Evolutionary conservation across 441 rosid species (phyloP).

Genomic region (Metrosideros polymorpha): DNA sequence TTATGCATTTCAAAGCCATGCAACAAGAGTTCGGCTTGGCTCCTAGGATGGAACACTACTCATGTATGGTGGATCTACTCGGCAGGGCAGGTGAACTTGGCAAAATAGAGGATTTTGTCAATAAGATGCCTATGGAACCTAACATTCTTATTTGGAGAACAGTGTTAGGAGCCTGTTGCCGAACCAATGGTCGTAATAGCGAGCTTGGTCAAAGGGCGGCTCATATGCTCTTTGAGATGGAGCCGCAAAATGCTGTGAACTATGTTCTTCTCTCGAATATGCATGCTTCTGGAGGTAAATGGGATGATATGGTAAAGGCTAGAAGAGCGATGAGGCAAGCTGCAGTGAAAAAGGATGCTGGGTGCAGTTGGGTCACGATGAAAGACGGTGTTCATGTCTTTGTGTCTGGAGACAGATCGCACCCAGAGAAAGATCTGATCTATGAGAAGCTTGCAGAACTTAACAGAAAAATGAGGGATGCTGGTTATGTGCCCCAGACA

Average conservation of each 20-base stretch:
- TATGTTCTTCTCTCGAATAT: conserved; percentile 85
- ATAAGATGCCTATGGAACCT: conserved; percentile 62
- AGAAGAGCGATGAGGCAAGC: conserved; percentile 68
- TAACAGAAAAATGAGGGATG: conserved; percentile 53
- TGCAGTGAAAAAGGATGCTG: conserved; percentile 81
- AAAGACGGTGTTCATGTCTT: conserved; percentile 78
- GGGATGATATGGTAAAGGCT: conserved; percentile 67
- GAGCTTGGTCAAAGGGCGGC: conserved; percentile 72
- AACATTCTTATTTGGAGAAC: conserved; percentile 86
- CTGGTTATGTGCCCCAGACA: conserved; percentile 70
- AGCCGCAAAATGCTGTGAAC: conserved; percentile 77
- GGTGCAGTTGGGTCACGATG: conserved; percentile 92
- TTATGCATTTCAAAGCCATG: conserved; percentile 63
- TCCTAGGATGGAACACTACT: conserved; percentile 71
- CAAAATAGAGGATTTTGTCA: conserved; percentile 56
- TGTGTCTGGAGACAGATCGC: conserved; percentile 66
- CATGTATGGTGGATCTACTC: conserved; percentile 84
- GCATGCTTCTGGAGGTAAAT: conserved; percentile 72
- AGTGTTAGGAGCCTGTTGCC: conserved; percentile 71
- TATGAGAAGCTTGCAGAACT: conserved; percentile 67
- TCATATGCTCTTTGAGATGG: conserved; percentile 59
- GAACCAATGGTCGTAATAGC: conserved; percentile 46
- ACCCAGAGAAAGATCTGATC: conserved; percentile 49
- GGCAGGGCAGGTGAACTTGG: conserved; percentile 80
- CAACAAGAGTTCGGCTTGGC: conserved; percentile 32